phyloP scores from a whole-genome alignment of 768 basidiomycete species.

The Pleurotus citrinopileatus region DNA sequence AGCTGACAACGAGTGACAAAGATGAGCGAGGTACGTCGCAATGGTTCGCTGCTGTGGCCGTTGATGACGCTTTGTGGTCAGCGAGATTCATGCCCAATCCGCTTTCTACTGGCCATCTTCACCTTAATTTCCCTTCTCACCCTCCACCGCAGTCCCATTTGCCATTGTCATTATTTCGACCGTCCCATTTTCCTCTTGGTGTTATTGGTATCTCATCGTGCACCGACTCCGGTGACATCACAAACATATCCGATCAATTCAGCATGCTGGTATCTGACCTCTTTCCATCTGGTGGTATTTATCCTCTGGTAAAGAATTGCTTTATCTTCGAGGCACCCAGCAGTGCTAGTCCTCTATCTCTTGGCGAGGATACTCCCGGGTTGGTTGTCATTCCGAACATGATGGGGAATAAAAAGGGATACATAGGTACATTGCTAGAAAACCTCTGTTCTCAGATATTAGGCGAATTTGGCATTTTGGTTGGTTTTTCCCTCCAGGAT shows the following conservation, averaged over 20 bases:
- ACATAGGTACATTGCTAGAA: constrained; percentile 85
- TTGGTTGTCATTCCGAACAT: constrained; percentile 78
- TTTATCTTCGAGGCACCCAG: constrained; percentile 84
- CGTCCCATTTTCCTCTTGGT: constrained; percentile 81
- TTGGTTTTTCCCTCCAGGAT: constrained; percentile 34
- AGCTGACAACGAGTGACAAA: constrained; percentile 77
- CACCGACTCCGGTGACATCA: constrained; percentile 42
- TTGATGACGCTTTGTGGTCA: constrained; percentile 22
- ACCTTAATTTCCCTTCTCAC: constrained; percentile 75
- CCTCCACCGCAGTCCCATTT: constrained; percentile 75
- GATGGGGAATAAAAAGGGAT: constrained; percentile 86
- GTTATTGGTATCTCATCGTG: constrained; percentile 85
- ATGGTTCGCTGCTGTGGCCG: constrained; percentile 7
- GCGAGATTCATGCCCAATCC: constrained; percentile 82
- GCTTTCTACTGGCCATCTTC: constrained; percentile 75
- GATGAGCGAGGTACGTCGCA: constrained; percentile 65
- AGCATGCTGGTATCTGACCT: constrained; percentile 59
- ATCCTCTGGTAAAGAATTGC: constrained; percentile 78
- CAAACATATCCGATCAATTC: constrained; percentile 62
- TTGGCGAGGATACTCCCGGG: constrained; percentile 55
- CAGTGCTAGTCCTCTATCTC: constrained; percentile 49
- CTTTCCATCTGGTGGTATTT: constrained; percentile 64
- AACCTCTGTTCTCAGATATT: constrained; percentile 88
- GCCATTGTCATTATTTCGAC: constrained; percentile 69
- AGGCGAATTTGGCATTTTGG: constrained; percentile 81